Percentiles rank a stretch among this genome's conserved stretches.
Conservation (phyloP, 2,329 filamentous ascomycete genomes). For the Fusarium sterilihyphosum region DNA sequence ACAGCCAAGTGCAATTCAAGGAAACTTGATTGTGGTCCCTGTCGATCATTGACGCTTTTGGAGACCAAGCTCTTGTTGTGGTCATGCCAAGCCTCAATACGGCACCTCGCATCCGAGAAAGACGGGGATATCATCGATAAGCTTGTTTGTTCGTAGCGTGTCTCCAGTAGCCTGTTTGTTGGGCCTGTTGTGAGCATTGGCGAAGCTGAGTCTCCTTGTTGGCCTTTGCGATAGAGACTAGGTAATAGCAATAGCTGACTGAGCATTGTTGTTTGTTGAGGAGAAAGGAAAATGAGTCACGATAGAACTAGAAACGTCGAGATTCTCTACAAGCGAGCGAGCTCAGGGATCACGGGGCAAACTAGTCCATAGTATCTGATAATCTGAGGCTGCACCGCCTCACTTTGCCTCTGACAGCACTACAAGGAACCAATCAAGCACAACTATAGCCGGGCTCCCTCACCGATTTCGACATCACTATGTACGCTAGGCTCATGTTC, state of each 20-base stretch:
- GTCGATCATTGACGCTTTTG: slow-evolving; percentile 13
- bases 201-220: neutral
- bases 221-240: neutral
- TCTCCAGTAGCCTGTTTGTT: slow-evolving; percentile 35
- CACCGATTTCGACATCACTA: neutral
- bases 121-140: slow-evolving; percentile 24
- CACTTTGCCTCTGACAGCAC: slow-evolving; percentile 29
- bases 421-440: slow-evolving; percentile 22
- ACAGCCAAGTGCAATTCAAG: slow-evolving; percentile 1
- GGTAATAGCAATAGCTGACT: neutral
- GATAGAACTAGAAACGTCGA: slow-evolving; percentile 10
- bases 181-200: slow-evolving; percentile 8
- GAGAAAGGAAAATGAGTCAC: neutral
- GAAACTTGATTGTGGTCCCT: slow-evolving; percentile 20
- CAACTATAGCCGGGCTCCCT: slow-evolving; percentile 6
- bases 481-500: neutral
- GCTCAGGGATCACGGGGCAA: slow-evolving; percentile 1
- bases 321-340: slow-evolving; percentile 8
- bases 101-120: slow-evolving; percentile 28
- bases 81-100: slow-evolving; percentile 23
- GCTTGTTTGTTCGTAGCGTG: slow-evolving; percentile 17
- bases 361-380: neutral
- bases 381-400: slow-evolving; percentile 26
- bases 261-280: neutral
- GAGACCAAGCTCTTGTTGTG: neutral